Percentiles rank a stretch among this genome's conserved stretches.
phyloP scores from a whole-genome alignment of 2,329 filamentous ascomycete genomes.

The Cercospora berteroae region DNA sequence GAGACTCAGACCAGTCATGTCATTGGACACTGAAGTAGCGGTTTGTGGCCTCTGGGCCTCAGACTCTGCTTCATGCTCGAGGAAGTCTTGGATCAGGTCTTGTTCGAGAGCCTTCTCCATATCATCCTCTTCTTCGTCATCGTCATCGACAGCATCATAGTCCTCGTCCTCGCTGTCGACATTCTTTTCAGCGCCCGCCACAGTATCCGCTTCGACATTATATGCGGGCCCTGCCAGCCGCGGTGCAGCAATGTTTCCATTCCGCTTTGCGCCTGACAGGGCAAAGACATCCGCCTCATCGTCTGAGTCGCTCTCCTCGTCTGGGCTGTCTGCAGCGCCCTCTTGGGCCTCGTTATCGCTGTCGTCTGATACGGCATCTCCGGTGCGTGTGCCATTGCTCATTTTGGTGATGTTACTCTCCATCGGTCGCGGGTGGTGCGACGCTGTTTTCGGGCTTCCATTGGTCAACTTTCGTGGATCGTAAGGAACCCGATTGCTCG shows the following conservation, averaged over 20 bases:
- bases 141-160: slow-evolving; percentile 34
- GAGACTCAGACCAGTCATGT: slow-evolving; percentile 26
- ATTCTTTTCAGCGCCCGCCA: slow-evolving; percentile 18
- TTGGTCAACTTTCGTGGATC: slow-evolving; percentile 20
- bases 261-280: slow-evolving; percentile 32
- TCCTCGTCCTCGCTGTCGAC: slow-evolving; percentile 31
- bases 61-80: slow-evolving; percentile 18
- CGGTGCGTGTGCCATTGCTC: slow-evolving; percentile 16
- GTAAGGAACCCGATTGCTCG: slow-evolving; percentile 13
- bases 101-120: slow-evolving; percentile 30
- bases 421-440: slow-evolving; percentile 10
- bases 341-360: slow-evolving; percentile 27
- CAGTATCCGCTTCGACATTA: slow-evolving; percentile 20
- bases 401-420: slow-evolving; percentile 21
- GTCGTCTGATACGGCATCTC: slow-evolving; percentile 26
- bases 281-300: slow-evolving; percentile 32
- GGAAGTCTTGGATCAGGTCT: slow-evolving; percentile 34
- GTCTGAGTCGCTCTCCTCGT: slow-evolving; percentile 21
- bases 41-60: slow-evolving; percentile 16
- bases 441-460: slow-evolving; percentile 16
- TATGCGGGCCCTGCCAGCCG: slow-evolving; percentile 33
- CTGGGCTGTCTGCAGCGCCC: slow-evolving; percentile 2
- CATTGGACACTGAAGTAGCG: slow-evolving; percentile 26
- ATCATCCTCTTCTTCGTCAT: slow-evolving; percentile 33
- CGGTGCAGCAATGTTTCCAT: slow-evolving; percentile 21